Base-by-base conservation (phyloP, 306 rosid genomes). In the Cicer pinnatifidum region DNA sequence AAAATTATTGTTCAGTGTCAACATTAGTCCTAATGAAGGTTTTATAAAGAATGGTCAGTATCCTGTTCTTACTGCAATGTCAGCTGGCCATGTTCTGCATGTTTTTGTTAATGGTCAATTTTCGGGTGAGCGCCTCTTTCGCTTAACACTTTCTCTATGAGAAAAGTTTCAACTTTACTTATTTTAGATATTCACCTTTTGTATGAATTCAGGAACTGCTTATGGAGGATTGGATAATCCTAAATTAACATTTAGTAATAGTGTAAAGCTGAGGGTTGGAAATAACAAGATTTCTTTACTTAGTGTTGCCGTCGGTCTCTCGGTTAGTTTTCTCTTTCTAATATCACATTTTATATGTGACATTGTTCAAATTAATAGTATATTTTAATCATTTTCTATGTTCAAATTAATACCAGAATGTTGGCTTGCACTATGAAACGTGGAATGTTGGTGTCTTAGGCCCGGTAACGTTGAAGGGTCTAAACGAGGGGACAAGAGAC, bases 251-350 rank as follows among this genome's bases (percentile, higher is more conserved):
- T 93, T 85, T 76, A 95, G 88, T 39, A 40, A 79, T 50, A 77
- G 20, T n/a, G 87, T 92, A 57, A 91, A 88, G 16, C 76, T 95
- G 73, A 81, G 81, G 65, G 84, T 64, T 71, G 99, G 99, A 69
- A 83, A 87, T 43, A 95, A 95, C 92, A 95, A 91, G 85, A 81
- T 95, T 77, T 91, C 97, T 44, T 78, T 95, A 69, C 86, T 92
- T n/a, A 95, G 97, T 41, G 83, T 84, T 65, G 80, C 97, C 1
- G 97, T 95, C 0, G 99, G 99, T 71, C 96, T 95, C 37, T 84
- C 97, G 88, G 99, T 91, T 79, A 84, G 99, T 90, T 76, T 20
- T 74, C 39, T 41, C 69, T 69, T 71, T 53, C 50, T 28, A 17
- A n/a, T 40, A 11, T 76, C 28, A 28, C 44, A 39, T 56, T 6